Evolutionary conservation across 2,329 filamentous ascomycete genomes (phyloP), one percentile per base, ranked within the genome.

Genomic region (Ceratocystis harringtonii): DNA sequence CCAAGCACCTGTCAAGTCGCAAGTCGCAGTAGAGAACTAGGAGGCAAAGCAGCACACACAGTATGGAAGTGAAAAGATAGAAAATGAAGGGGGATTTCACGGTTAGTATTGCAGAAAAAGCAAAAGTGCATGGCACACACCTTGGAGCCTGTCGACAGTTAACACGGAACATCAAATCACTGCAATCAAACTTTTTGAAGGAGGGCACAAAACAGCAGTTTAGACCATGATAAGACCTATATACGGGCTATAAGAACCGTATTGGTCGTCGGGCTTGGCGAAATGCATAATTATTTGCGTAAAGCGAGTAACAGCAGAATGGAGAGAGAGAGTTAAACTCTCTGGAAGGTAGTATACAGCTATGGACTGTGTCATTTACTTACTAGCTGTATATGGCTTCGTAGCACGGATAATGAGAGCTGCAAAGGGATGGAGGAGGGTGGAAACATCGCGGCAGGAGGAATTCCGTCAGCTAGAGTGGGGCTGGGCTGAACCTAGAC

Each of bases 1-100:
- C 55, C 55, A 58, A 58, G 55, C 55, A 58, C 55, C 55, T 58
- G 55, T 32, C 55, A 58, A 58, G 25, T 30, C 55, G 28, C 55
- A 58, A 58, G 12, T 10, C 12, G 7, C 12, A 32, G 30, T 58
- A 22, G 28, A 58, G 28, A 7, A n/a, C 7, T 10, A 32, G 32
- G 28, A n/a, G 28, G 55, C n/a, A 17, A 58, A 19, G 5, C 36
- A 41, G 12, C 2, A 41, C 36, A 41, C 10, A 41, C 10, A 41
- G 10, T 41, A 15, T 41, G 10, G 3, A 15, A 12, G 36, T 41
- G 36, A 10, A 41, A 15, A 41, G 36, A 41, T 41, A 15, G 36
- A 41, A 41, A 28, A 15, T 22, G 36, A 41, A 28, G 22, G 8
- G 45, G 15, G 45, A 1, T 19, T 48, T 22, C 17, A 22, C 45